Percentiles rank a stretch among this genome's conserved stretches.
Conservation (phyloP, 495 filamentous ascomycete species). For the Daldinia caldariorum region DNA sequence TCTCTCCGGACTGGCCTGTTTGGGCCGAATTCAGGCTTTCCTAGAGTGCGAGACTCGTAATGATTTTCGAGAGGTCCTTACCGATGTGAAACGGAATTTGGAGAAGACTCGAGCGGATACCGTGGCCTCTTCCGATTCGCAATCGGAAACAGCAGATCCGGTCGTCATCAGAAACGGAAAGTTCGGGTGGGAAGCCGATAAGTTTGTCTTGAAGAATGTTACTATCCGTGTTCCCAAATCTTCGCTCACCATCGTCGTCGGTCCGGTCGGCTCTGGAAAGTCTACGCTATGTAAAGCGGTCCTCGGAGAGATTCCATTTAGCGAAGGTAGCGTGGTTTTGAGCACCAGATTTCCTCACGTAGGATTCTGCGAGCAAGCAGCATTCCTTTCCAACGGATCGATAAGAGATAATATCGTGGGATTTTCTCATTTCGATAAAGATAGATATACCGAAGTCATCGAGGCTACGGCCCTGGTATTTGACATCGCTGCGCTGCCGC, state of each 20-base stretch:
- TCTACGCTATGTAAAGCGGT: constrained; percentile 59
- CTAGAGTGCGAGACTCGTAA: constrained; percentile 49
- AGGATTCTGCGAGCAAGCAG: constrained; percentile 48
- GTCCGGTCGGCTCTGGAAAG: constrained; percentile 62
- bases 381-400: constrained; percentile 67
- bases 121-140: background rate
- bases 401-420: constrained; percentile 66
- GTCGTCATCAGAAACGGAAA: background rate
- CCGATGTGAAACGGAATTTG: constrained; percentile 14
- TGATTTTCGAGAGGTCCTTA: constrained; percentile 47
- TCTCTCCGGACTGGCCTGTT: constrained; percentile 60
- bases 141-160: background rate
- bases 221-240: constrained; percentile 40
- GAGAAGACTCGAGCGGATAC: background rate
- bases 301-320: constrained; percentile 57
- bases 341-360: constrained; percentile 10
- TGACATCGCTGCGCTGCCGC: background rate
- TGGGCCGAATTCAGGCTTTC: constrained; percentile 55
- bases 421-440: constrained; percentile 55
- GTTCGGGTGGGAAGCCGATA: background rate
- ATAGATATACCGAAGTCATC: background rate
- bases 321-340: constrained; percentile 35
- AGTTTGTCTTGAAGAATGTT: background rate
- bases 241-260: constrained; percentile 54
- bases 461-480: background rate